phyloP scores from a whole-genome alignment of 768 basidiomycete species.

The Naganishia onofrii region DNA sequence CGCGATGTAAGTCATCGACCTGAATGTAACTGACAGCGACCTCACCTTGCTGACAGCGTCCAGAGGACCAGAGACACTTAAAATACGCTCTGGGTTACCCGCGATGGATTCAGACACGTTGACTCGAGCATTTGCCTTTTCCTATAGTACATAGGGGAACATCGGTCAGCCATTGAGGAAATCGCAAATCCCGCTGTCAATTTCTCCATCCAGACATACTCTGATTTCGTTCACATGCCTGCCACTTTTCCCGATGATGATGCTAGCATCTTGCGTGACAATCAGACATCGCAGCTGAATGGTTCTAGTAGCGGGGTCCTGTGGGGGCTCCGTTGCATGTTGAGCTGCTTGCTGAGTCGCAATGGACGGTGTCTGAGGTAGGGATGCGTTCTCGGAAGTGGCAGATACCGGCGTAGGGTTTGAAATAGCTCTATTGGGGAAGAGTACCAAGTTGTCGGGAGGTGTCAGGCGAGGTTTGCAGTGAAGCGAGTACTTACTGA shows the following conservation, averaged over 20 bases:
- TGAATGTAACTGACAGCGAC: background rate
- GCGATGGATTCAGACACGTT: constrained; percentile 98
- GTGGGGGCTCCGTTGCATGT: constrained; percentile 37
- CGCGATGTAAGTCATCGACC: background rate
- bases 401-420: constrained; percentile 21
- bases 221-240: constrained; percentile 97
- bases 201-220: constrained; percentile 56
- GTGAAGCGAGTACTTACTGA: background rate
- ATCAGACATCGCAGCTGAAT: constrained; percentile 98
- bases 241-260: constrained; percentile 95
- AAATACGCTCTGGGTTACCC: constrained; percentile 96
- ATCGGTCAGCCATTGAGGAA: background rate
- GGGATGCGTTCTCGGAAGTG: constrained; percentile 18
- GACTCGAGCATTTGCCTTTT: constrained; percentile 88
- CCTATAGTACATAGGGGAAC: constrained; percentile 31
- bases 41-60: constrained; percentile 97
- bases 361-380: constrained; percentile 23
- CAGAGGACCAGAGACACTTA: constrained; percentile 91
- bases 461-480: background rate
- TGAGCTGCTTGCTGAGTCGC: constrained; percentile 32
- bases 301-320: constrained; percentile 57
- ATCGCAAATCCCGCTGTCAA: background rate
- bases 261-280: constrained; percentile 97
- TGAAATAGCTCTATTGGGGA: constrained; percentile 7
- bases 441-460: too few species aligned